Evolutionary conservation across 108 stramenopile species (phyloP).

Genomic region (Schizochytrium sp.): DNA sequence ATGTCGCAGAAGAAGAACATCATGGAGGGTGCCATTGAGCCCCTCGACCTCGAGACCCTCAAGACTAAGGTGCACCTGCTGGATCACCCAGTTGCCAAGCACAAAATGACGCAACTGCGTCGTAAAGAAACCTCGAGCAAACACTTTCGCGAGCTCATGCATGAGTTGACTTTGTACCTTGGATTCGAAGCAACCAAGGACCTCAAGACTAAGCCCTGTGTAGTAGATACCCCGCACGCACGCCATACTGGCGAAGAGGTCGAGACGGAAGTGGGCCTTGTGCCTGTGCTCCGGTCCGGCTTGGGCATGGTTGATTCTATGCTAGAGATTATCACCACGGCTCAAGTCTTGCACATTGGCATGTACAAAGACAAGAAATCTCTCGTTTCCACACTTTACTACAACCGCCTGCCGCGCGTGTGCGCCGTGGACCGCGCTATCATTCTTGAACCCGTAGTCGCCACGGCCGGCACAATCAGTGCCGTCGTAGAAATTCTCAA

Average conservation of each 20-base stretch:
- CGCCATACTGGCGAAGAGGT: constrained; percentile 76
- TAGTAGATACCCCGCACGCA: constrained; percentile 79
- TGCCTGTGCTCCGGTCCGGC: constrained; percentile 93
- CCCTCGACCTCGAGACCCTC: neutral
- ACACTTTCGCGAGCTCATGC: constrained; percentile 86
- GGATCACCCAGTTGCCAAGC: constrained; percentile 56
- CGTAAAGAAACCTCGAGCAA: constrained; percentile 77
- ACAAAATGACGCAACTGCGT: constrained; percentile 75
- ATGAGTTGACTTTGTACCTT: constrained; percentile 94
- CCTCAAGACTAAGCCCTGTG: constrained; percentile 79
- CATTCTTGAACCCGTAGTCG: constrained; percentile 93
- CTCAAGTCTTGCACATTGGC: constrained; percentile 95
- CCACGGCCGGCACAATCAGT: constrained; percentile 86
- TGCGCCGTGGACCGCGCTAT: constrained; percentile 83
- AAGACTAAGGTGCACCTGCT: constrained; percentile 39
- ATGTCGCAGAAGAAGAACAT: neutral
- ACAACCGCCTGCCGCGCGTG: constrained; percentile 90
- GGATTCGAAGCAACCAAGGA: constrained; percentile 93
- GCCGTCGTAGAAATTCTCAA: constrained; percentile 91
- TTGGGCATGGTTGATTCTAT: constrained; percentile 95
- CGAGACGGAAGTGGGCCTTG: constrained; percentile 81
- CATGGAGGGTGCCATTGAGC: neutral
- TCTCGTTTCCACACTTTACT: constrained; percentile 91
- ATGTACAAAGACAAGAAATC: constrained; percentile 87
- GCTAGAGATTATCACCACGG: constrained; percentile 91